phyloP scores from a whole-genome alignment of 1,139 yeast genomes.

The Zygosaccharomyces sapae region DNA sequence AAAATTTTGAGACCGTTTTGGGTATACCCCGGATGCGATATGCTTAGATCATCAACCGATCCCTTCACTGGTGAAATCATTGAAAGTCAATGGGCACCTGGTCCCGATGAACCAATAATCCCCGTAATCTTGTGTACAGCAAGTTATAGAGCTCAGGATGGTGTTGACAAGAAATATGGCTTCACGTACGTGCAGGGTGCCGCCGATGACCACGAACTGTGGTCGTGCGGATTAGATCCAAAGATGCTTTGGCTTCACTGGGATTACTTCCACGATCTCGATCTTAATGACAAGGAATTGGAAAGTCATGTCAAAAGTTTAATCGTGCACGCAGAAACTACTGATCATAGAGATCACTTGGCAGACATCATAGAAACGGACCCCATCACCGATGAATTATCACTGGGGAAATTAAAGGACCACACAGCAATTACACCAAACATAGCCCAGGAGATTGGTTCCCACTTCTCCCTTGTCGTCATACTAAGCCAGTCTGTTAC shows the following conservation, averaged over 20 bases:
- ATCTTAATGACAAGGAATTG: constrained; percentile 41
- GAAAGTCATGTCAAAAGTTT: constrained; percentile 28
- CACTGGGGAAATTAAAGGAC: constrained; percentile 22
- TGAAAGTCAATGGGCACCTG: constrained; percentile 20
- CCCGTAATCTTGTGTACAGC: constrained; percentile 60
- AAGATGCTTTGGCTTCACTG: constrained; percentile 53
- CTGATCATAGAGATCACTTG: constrained; percentile 1
- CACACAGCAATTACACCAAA: constrained; percentile 13
- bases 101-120: constrained; percentile 33
- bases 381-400: constrained; percentile 22
- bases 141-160: constrained; percentile 56
- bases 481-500: constrained; percentile 23
- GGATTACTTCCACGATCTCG: constrained; percentile 37
- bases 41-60: constrained; percentile 24
- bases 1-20: constrained; percentile 65
- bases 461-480: constrained; percentile 17
- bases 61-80: constrained; percentile 31
- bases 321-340: constrained; percentile 6
- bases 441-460: constrained; percentile 12
- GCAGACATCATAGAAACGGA: constrained; percentile 16
- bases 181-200: constrained; percentile 80
- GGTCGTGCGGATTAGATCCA: constrained; percentile 63
- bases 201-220: constrained; percentile 87
- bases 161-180: constrained; percentile 44
- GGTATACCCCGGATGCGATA: constrained; percentile 56